Conservation (phyloP, 2,329 filamentous ascomycete genomes). For the Alternaria ethzedia region DNA sequence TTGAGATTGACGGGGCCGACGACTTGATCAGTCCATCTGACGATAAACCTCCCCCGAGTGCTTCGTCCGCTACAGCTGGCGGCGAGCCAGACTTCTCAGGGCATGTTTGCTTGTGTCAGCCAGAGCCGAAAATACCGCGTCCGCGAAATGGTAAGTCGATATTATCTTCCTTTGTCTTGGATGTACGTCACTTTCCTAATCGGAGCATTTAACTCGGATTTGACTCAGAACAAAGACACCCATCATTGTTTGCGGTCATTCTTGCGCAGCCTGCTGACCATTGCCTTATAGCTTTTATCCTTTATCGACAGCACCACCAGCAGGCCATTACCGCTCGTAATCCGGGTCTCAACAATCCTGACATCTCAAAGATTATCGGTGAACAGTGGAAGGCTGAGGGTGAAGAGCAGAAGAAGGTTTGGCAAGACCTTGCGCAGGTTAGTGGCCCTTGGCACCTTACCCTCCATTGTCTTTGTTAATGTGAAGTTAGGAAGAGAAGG, state of each 20-base stretch:
- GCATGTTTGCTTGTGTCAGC: constrained; percentile 72
- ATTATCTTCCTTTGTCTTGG: constrained; percentile 28
- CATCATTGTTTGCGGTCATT: constrained; percentile 37
- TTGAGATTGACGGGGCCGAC: constrained; percentile 23
- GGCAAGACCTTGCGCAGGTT: constrained; percentile 88
- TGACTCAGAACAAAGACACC: constrained; percentile 33
- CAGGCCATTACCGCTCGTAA: constrained; percentile 79
- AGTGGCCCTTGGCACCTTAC: constrained; percentile 12
- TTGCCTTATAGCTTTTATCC: constrained; percentile 81
- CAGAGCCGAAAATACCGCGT: constrained; percentile 73
- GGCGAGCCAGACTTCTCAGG: constrained; percentile 42
- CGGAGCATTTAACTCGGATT: constrained; percentile 10
- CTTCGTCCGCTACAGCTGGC: constrained; percentile 30
- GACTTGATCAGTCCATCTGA: constrained; percentile 23
- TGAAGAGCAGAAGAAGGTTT: constrained; percentile 77
- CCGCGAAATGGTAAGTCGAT: constrained; percentile 70
- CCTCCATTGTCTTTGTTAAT: constrained; percentile 17
- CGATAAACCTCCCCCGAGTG: constrained; percentile 30
- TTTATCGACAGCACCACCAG: constrained; percentile 94
- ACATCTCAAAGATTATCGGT: constrained; percentile 97
- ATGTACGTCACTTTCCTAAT: constrained; percentile 7
- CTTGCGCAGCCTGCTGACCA: constrained; percentile 29
- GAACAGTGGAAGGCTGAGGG: constrained; percentile 85
- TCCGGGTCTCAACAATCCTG: constrained; percentile 90
- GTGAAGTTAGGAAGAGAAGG: constrained; percentile 75